These are phyloP conservation scores for Tetraselmis striata DNA, from an alignment of 139 green algal species.

Conservation along the genomic window DNA sequence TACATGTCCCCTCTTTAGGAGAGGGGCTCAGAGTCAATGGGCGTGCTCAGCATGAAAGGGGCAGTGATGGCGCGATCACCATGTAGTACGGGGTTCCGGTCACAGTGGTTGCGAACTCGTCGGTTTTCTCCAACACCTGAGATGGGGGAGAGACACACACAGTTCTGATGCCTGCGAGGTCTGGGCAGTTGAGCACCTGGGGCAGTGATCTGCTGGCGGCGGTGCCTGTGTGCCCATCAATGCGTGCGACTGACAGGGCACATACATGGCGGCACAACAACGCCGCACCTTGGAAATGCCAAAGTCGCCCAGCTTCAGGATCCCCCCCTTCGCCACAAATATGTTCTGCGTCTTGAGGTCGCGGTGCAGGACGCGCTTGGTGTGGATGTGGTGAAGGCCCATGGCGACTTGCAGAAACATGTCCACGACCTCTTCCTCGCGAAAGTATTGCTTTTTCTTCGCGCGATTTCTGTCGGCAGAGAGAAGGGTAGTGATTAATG, in stretches of 20 bases:
- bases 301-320: constrained; percentile 63
- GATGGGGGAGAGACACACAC: too few species aligned
- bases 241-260: too few species aligned
- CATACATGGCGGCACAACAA: too few species aligned
- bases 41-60: too few species aligned
- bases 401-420: constrained; percentile 58
- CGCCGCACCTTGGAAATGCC: constrained; percentile 50
- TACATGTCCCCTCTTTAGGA: too few species aligned
- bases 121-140: constrained; percentile 41
- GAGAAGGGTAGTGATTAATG: too few species aligned
- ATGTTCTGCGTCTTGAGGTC: constrained; percentile 58
- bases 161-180: too few species aligned
- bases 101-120: constrained; percentile 54
- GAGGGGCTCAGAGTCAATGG: too few species aligned
- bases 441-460: constrained; percentile 32
- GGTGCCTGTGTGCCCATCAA: too few species aligned
- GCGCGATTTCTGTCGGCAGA: not conserved
- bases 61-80: too few species aligned
- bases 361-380: constrained; percentile 44
- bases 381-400: constrained; percentile 51
- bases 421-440: constrained; percentile 57
- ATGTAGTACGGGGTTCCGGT: constrained; percentile 31
- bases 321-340: constrained; percentile 31
- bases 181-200: too few species aligned
- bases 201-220: too few species aligned